Base-by-base conservation (phyloP, 2,329 filamentous ascomycete species). In the Sarocladium brachiariae region DNA sequence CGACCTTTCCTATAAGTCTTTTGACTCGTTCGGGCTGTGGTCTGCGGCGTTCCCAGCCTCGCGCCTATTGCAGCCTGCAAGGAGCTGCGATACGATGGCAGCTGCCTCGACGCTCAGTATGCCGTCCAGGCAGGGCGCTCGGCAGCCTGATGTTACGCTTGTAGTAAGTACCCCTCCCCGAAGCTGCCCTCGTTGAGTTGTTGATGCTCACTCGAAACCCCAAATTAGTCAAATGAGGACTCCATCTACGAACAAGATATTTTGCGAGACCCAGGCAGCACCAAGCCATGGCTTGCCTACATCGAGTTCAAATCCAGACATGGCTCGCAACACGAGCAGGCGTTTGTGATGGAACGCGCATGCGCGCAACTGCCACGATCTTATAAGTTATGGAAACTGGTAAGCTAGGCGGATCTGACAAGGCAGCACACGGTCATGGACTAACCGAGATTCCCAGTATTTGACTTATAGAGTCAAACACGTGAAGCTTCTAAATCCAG, bases 361-460 rank as follows among this genome's bases (percentile, higher is more conserved):
- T 96, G 92, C 68, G 76, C 81, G 56, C 87, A 95, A 61, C 78
- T 99, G 41, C 93, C 93, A 47, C 82, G 93, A 58, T 97, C 92
- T 24, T 99, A 96, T 74, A 99, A 99, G 73, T 76, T 99, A 46
- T 99, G 93, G 93, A 97, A 96, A 71, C 83, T 95, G 81, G 85
- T 89, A n/a, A n/a, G n/a, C n/a, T n/a, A n/a, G n/a, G n/a, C n/a
- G n/a, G n/a, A n/a, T n/a, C n/a, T n/a, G n/a, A n/a, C n/a, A n/a
- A n/a, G n/a, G n/a, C n/a, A n/a, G 31, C n/a, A 14, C 7, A 6
- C 18, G n/a, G 45, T 27, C 24, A 18, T 27, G 13, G 13, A 10
- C 41, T 57, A 47, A 54, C 33, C 19, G 18, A 16, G n/a, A 11
- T 13, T 3, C 14, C 14, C 50, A 89, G 85, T 99, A 97, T 68